These are phyloP conservation scores for Phytopythium boreale DNA, from an alignment of 352 stramenopile genomes.

Conservation along the genomic window DNA sequence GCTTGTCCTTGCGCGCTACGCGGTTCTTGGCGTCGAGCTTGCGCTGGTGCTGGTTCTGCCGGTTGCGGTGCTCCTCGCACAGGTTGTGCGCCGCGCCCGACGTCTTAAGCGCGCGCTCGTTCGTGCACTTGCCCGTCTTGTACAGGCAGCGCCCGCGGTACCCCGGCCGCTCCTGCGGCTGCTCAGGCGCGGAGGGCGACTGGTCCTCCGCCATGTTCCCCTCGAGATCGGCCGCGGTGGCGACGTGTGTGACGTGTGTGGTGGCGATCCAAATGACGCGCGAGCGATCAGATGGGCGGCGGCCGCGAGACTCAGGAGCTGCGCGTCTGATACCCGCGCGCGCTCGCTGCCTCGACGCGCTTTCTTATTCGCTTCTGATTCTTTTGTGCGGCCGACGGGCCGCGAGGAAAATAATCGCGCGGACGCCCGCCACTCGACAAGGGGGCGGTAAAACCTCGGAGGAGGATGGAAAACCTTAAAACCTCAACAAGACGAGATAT, in stretches of 20 bases:
- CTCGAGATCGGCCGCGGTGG: neutral
- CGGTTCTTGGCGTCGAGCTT: slow-evolving; percentile 87
- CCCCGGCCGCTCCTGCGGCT: slow-evolving; percentile 18
- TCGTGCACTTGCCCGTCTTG: slow-evolving; percentile 85
- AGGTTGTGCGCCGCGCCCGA: slow-evolving; percentile 81
- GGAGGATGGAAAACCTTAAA: too few species aligned
- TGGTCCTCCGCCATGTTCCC: neutral
- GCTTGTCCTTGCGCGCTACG: slow-evolving; percentile 59
- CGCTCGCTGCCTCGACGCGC: too few species aligned
- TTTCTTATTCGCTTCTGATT: too few species aligned
- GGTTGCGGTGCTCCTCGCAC: slow-evolving; percentile 78
- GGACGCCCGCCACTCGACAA: too few species aligned
- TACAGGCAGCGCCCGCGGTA: slow-evolving; percentile 83
- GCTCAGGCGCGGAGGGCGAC: slow-evolving; percentile 13
- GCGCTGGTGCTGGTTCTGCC: slow-evolving; percentile 86
- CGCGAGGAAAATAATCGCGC: too few species aligned
- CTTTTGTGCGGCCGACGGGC: too few species aligned
- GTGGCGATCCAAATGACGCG: neutral
- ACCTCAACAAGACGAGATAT: too few species aligned
- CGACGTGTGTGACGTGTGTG: slow-evolving; percentile 1
- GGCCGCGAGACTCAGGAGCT: neutral
- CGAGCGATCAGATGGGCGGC: too few species aligned
- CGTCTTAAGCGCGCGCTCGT: slow-evolving; percentile 85
- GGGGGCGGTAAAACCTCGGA: too few species aligned
- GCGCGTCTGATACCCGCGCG: neutral